Conservation (phyloP, 73 alveolate species). For the Paramecium pentaurelia region DNA sequence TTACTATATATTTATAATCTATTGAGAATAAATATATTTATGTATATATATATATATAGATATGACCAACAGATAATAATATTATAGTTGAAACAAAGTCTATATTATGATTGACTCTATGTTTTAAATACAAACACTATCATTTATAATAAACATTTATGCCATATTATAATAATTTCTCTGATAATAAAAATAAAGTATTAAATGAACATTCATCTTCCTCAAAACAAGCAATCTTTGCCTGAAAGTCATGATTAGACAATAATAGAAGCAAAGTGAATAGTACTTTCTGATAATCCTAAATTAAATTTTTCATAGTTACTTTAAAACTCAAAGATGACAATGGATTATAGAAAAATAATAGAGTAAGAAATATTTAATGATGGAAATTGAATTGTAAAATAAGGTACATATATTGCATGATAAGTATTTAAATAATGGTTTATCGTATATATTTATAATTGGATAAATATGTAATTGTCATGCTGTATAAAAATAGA, state of each 20-base stretch:
- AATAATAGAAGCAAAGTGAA: background rate
- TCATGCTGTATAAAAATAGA: conserved; percentile 57
- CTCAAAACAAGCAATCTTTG: background rate
- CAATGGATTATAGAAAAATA: background rate
- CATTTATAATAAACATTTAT: background rate
- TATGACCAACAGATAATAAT: background rate
- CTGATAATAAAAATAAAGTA: background rate
- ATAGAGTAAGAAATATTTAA: background rate
- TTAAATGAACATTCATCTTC: background rate
- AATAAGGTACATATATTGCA: background rate
- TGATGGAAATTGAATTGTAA: background rate
- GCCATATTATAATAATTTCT: background rate
- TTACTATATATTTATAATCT: background rate
- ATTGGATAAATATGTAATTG: background rate
- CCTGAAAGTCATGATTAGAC: background rate
- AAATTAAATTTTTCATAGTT: background rate
- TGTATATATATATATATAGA: background rate
- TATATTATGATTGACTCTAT: background rate
- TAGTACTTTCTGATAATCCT: background rate
- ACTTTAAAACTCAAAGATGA: background rate
- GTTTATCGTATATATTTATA: background rate
- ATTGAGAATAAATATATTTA: background rate
- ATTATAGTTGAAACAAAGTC: background rate
- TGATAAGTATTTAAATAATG: background rate
- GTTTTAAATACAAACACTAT: background rate